phyloP scores from a whole-genome alignment of 805 yeast genomes.

The Candida maesae region DNA sequence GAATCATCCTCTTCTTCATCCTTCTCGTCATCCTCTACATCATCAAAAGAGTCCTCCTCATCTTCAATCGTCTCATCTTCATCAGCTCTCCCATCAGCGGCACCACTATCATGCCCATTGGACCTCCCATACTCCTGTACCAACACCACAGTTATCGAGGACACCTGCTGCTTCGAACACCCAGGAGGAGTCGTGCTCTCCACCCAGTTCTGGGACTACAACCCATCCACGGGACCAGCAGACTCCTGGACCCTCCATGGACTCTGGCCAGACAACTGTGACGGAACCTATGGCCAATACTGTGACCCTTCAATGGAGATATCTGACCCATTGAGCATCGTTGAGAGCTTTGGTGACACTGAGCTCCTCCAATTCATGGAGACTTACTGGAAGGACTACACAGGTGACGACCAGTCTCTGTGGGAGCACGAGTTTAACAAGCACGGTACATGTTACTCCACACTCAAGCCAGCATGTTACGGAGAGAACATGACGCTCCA shows the following conservation, averaged over 20 bases:
- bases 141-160: constrained; percentile 47
- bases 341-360: constrained; percentile 36
- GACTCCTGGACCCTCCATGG: constrained; percentile 81
- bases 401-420: constrained; percentile 60
- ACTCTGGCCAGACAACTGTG: constrained; percentile 85
- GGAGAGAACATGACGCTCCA: constrained; percentile 24
- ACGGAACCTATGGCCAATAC: constrained; percentile 75
- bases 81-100: not conserved
- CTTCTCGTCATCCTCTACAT: not conserved
- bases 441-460: constrained; percentile 89
- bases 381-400: constrained; percentile 67
- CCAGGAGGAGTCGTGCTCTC: constrained; percentile 81
- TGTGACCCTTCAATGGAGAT: constrained; percentile 64
- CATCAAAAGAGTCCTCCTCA: not conserved
- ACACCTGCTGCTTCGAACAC: constrained; percentile 80
- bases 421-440: constrained; percentile 95
- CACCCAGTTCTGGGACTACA: constrained; percentile 93
- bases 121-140: constrained; percentile 60
- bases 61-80: constrained; percentile 1
- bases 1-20: not conserved
- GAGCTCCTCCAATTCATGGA: constrained; percentile 57
- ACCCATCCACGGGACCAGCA: constrained; percentile 67
- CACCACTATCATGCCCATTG: constrained; percentile 45
- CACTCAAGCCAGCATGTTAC: constrained; percentile 73
- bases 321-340: constrained; percentile 41